Percentiles rank a stretch among this genome's conserved stretches.
These are phyloP conservation scores for Sungouiella blattae DNA, from an alignment of 805 yeast genomes.

Conservation along the genomic window DNA sequence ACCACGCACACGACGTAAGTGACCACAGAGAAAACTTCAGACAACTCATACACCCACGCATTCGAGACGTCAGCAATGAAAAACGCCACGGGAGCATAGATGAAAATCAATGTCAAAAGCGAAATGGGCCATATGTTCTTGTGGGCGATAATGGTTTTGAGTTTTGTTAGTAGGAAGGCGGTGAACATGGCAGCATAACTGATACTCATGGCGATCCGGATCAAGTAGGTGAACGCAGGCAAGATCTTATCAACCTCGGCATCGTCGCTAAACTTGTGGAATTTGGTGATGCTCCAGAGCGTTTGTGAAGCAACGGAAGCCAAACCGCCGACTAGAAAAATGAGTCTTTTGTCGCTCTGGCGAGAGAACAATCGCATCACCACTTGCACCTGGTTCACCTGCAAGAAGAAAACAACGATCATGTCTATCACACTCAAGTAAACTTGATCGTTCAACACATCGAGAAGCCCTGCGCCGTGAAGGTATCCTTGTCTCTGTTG, in stretches of 20 bases:
- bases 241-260: conserved; percentile 52
- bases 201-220: conserved; percentile 67
- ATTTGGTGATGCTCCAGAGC: conserved; percentile 67
- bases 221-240: conserved; percentile 71
- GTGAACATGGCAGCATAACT: conserved; percentile 63
- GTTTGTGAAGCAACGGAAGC: conserved; percentile 55
- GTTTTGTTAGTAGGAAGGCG: conserved; percentile 51
- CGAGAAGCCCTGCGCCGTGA: conserved; percentile 43
- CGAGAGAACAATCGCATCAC: conserved; percentile 65
- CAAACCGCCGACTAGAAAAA: conserved; percentile 55
- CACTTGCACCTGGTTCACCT: conserved; percentile 68
- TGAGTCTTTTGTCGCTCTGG: conserved; percentile 61
- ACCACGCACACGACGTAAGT: conserved; percentile 70
- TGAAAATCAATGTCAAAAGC: conserved; percentile 49
- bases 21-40: conserved; percentile 70
- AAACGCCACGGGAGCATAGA: conserved; percentile 61
- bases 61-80: conserved; percentile 75
- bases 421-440: conserved; percentile 56
- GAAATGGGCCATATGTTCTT: conserved; percentile 53
- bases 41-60: conserved; percentile 69
- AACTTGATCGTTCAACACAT: conserved; percentile 39
- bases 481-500: conserved; percentile 47
- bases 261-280: conserved; percentile 33
- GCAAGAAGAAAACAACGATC: conserved; percentile 53
- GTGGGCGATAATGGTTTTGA: conserved; percentile 47